A percentile compares a stretch with the other conserved stretches of the same genome.
Evolutionary conservation across 768 basidiomycete species (phyloP).

Genomic region (Cystobasidium ongulense): DNA sequence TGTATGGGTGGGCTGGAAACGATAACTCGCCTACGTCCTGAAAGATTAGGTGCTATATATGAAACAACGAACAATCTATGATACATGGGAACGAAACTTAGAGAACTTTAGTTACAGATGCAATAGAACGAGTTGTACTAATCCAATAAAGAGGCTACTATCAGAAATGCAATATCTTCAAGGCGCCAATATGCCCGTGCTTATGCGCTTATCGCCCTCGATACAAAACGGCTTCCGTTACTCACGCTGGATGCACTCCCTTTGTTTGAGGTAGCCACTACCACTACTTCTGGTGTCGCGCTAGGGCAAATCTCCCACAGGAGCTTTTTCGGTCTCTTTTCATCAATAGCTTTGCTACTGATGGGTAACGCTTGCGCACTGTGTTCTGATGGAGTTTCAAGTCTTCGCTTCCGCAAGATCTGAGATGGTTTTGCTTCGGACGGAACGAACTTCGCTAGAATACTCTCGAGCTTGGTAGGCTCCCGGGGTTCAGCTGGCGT

Average conservation of each 20-base stretch:
- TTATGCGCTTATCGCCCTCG: no score
- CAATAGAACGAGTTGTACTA: neutral
- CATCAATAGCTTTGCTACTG: neutral
- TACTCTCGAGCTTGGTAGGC: neutral
- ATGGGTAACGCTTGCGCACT: neutral
- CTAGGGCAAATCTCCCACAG: conserved; percentile 23
- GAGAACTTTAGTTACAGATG: neutral
- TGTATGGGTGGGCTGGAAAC: conserved; percentile 2
- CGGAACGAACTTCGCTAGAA: neutral
- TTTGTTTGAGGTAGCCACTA: neutral
- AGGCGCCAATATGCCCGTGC: no score
- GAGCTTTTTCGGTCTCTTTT: conserved; percentile 8
- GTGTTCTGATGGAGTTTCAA: neutral
- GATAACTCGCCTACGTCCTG: neutral
- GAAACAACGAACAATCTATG: neutral
- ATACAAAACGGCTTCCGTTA: neutral
- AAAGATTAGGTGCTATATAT: no score
- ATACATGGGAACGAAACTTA: neutral
- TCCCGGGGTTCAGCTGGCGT: neutral
- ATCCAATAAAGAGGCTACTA: neutral
- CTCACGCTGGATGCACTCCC: neutral
- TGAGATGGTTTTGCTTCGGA: conserved; percentile 1
- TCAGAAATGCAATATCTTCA: no score
- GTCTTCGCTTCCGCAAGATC: conserved; percentile 8
- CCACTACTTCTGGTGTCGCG: neutral